Conservation (phyloP, 495 filamentous ascomycete genomes). For the Hypomontagnella monticulosa region DNA sequence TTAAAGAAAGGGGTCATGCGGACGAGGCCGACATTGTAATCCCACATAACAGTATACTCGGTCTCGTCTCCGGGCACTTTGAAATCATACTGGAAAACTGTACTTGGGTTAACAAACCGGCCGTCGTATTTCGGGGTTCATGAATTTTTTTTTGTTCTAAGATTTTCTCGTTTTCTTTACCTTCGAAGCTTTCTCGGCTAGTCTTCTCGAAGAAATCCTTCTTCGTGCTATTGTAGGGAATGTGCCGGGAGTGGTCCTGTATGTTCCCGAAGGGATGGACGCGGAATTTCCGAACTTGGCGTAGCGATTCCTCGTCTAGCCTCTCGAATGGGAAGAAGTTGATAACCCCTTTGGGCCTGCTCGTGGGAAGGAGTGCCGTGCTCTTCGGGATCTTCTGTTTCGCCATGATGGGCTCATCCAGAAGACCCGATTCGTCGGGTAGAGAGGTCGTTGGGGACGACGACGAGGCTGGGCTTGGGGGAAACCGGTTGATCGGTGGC, state of each 20-base stretch:
- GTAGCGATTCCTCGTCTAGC: conserved; percentile 62
- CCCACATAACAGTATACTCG: conserved; percentile 88
- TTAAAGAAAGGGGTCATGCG: conserved; percentile 96
- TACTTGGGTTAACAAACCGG: conserved; percentile 27
- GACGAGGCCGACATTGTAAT: conserved; percentile 95
- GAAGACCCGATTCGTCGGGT: conserved; percentile 38
- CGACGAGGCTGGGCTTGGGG: conserved; percentile 45
- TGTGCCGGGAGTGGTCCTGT: conserved; percentile 72
- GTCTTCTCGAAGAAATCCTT: conserved; percentile 86
- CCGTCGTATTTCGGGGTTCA: conserved; percentile 18
- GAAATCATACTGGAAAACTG: conserved; percentile 95
- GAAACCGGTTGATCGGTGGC: conserved; percentile 42
- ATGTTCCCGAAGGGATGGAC: conserved; percentile 77
- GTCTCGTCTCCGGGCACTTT: conserved; percentile 71
- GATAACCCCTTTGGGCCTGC: conserved; percentile 67
- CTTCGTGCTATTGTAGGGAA: conserved; percentile 94
- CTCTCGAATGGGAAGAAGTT: conserved; percentile 75
- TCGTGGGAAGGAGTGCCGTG: conserved; percentile 65
- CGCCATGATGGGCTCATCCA: conserved; percentile 43
- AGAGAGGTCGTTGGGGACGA: conserved; percentile 45
- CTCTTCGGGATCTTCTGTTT: conserved; percentile 66
- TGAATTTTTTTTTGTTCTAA: conserved; percentile 5
- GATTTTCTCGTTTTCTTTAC: conserved; percentile 57
- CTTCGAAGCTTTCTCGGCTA: conserved; percentile 86
- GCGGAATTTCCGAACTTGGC: conserved; percentile 67